Base-by-base conservation (phyloP, 1,284 basidiomycete species). In the Calocybe gambosa region DNA sequence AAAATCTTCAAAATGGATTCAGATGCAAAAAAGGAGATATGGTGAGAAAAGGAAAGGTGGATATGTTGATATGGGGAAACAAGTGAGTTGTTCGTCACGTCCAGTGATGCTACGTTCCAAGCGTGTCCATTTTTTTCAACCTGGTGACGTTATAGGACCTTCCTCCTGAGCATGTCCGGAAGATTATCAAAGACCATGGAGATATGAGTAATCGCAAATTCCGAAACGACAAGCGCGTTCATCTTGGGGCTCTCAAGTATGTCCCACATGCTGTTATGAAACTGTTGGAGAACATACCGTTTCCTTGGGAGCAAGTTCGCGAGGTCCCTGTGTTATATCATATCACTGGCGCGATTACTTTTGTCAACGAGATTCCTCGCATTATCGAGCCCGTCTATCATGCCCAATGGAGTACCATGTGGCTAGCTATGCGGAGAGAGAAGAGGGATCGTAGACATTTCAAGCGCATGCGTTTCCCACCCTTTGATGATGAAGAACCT, bases 381-480 rank as follows among this genome's bases (percentile, higher is more conserved):
- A 85, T 99, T 53, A 90, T 99, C 50, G 94, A 98, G 63, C 96
- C 96, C 4, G 82, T 99, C 16, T 99, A 97, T 67, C 96, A 99
- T 64, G 94, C 96, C 0, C 96, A 99, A 62, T 99, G 96, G 96
- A 94, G 93, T 59, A 90, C 92, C 3, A 99, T 99, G 96, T 99
- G 96, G 96, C 76, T 99, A 31, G 95, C 96, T 16, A 99, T 99
- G 96, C 80, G 96, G 55, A 76, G 96, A 56, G 96, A 99, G 72
- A 99, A 99, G 76, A 84, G 96, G 50, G 96, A 99, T 66, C 89
- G 96, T 62, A 77, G 96, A 45, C 96, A 99, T 66, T 99, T 99
- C 74, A 99, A 99, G 74, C 91, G 96, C 43, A 99, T 99, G 94
- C 85, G 96, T n/a, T 99, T 99, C 73, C 96, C 96, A 29, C 96